Conservation (phyloP, 192 early-diverging fungal genomes). For the Coemansia sp. region DNA sequence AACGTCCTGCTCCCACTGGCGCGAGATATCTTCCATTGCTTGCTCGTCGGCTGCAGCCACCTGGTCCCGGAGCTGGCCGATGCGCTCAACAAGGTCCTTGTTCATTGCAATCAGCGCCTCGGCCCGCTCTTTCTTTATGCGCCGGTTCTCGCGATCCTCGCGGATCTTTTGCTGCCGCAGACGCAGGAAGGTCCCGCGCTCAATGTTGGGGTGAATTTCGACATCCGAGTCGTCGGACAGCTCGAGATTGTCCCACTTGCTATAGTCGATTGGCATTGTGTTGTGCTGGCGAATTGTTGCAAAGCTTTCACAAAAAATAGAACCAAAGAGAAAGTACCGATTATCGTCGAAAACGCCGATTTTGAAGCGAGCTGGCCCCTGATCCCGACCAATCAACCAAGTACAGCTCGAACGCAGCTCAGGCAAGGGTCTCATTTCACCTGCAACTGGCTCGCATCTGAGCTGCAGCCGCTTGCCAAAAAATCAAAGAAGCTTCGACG, state of each 20-base stretch:
- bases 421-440: not conserved
- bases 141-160: constrained; percentile 70
- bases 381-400: no score
- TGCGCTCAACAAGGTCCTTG: constrained; percentile 32
- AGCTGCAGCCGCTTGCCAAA: not conserved
- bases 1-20: constrained; percentile 29
- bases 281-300: not conserved
- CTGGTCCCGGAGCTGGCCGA: constrained; percentile 20
- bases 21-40: constrained; percentile 9
- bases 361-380: no score
- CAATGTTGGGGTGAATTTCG: constrained; percentile 93
- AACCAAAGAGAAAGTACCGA: not conserved
- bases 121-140: constrained; percentile 57
- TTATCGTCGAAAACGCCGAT: not conserved
- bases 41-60: constrained; percentile 15
- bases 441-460: not conserved
- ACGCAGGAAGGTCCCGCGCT: constrained; percentile 85
- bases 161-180: constrained; percentile 91
- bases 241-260: constrained; percentile 96
- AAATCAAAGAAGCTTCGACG: not conserved
- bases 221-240: constrained; percentile 97
- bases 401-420: not conserved
- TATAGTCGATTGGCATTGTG: constrained; percentile 78
- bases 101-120: constrained; percentile 31
- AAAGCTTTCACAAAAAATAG: not conserved